Evolutionary conservation across 2,329 filamentous ascomycete species (phyloP).

Genomic region (Beauveria medogensis): DNA sequence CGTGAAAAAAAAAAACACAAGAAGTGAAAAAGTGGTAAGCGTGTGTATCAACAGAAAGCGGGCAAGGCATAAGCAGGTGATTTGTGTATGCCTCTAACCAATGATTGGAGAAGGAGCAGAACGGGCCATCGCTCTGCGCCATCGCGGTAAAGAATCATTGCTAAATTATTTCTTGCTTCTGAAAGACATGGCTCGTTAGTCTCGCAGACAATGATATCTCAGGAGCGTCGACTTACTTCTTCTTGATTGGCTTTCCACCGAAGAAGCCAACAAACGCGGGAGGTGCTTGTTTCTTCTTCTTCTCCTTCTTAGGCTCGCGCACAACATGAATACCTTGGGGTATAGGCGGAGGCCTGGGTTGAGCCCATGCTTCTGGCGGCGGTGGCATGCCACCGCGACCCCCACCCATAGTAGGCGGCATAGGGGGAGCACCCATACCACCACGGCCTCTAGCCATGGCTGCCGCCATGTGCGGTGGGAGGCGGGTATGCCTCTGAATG

Average conservation of each 20-base stretch:
- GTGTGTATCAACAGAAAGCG: not conserved
- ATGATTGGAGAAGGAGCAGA: not conserved
- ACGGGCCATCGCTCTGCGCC: not conserved
- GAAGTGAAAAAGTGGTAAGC: not conserved
- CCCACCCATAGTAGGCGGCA: not conserved
- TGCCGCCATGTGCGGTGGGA: not conserved
- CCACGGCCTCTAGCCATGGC: constrained; percentile 10
- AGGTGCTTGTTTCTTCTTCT: constrained; percentile 18
- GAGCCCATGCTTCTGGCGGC: constrained; percentile 17
- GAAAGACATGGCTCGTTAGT: not conserved
- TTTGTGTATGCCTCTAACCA: not conserved
- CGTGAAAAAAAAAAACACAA: not conserved
- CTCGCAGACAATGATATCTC: not conserved
- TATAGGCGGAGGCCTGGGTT: not conserved
- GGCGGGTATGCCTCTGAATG: not conserved
- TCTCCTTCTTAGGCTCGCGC: constrained; percentile 15
- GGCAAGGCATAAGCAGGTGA: not conserved
- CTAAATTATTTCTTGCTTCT: constrained; percentile 7
- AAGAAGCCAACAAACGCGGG: constrained; percentile 19
- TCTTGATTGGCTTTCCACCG: constrained; percentile 21
- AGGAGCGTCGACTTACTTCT: constrained; percentile 20
- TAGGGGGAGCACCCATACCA: not conserved
- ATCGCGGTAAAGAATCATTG: not conserved
- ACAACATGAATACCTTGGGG: constrained; percentile 18
- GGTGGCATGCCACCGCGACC: constrained; percentile 11